These are phyloP conservation scores for Takakia lepidozioides DNA, from an alignment of 225 moss, liverwort and hornwort species.

Conservation along the genomic window DNA sequence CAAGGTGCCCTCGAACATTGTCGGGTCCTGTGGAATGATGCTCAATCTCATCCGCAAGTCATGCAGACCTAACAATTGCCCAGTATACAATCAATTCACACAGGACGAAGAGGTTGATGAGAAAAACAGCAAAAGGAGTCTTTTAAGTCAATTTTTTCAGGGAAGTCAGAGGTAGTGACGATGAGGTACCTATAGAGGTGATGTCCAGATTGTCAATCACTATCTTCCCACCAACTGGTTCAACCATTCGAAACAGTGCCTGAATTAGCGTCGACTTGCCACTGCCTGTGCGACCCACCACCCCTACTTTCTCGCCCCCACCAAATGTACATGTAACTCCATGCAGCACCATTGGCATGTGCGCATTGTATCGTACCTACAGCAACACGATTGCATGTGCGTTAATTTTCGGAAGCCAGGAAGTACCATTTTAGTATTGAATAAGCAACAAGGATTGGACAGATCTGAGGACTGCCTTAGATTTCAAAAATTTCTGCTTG, in stretches of 20 bases:
- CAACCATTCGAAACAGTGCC: constrained; percentile 64
- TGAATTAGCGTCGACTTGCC: constrained; percentile 72
- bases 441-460: background rate
- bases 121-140: background rate
- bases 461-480: background rate
- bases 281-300: constrained; percentile 44
- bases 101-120: background rate
- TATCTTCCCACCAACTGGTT: constrained; percentile 54
- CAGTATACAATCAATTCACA: background rate
- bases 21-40: constrained; percentile 67
- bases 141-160: background rate
- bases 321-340: constrained; percentile 39
- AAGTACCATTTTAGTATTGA: background rate
- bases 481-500: background rate
- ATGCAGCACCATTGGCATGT: constrained; percentile 47
- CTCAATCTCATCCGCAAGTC: constrained; percentile 56
- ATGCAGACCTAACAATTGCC: constrained; percentile 35
- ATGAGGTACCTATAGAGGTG: constrained; percentile 21
- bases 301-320: constrained; percentile 42
- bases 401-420: background rate
- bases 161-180: background rate
- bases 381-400: background rate
- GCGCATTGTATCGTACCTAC: constrained; percentile 47
- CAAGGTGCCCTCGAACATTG: constrained; percentile 63
- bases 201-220: constrained; percentile 60